Evolutionary conservation across 1,139 yeast genomes (phyloP).

Genomic region (Saccharomyces pastorianus): DNA sequence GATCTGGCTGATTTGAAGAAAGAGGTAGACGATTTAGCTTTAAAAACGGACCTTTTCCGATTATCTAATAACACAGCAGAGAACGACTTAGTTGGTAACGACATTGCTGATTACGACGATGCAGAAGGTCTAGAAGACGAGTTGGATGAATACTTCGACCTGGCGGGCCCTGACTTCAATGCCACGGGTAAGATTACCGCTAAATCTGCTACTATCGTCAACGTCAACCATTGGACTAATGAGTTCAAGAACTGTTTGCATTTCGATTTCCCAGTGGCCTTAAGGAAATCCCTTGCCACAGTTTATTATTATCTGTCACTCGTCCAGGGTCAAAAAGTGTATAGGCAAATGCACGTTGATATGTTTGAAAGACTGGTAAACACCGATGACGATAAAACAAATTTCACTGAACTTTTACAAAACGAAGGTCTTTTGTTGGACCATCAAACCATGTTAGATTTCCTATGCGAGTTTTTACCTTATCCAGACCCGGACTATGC

Average conservation of each 20-base stretch:
- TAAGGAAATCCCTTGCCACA: constrained; percentile 54
- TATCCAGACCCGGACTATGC: constrained; percentile 38
- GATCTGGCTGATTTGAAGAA: constrained; percentile 40
- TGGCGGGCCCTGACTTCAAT: constrained; percentile 41
- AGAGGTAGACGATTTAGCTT: constrained; percentile 45
- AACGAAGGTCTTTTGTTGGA: constrained; percentile 37
- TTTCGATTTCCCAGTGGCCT: constrained; percentile 65
- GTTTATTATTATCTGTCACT: constrained; percentile 70
- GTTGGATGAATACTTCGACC: constrained; percentile 35
- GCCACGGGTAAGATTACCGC: constrained; percentile 53
- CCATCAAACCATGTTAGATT: constrained; percentile 44
- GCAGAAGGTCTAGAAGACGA: constrained; percentile 39
- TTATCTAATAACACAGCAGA: constrained; percentile 25
- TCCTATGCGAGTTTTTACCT: constrained; percentile 43
- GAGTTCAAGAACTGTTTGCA: constrained; percentile 78
- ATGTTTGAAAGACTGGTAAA: constrained; percentile 49
- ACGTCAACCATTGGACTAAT: constrained; percentile 81
- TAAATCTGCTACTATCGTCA: constrained; percentile 63
- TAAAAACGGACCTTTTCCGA: constrained; percentile 44
- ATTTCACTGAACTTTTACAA: constrained; percentile 39
- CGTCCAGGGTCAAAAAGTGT: constrained; percentile 65
- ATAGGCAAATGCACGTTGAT: constrained; percentile 54
- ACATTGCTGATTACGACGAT: constrained; percentile 38
- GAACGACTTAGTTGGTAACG: constrained; percentile 29
- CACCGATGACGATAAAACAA: constrained; percentile 32